Evolutionary conservation across 768 basidiomycete genomes (phyloP).

Genomic region (Serpula lacrymans): DNA sequence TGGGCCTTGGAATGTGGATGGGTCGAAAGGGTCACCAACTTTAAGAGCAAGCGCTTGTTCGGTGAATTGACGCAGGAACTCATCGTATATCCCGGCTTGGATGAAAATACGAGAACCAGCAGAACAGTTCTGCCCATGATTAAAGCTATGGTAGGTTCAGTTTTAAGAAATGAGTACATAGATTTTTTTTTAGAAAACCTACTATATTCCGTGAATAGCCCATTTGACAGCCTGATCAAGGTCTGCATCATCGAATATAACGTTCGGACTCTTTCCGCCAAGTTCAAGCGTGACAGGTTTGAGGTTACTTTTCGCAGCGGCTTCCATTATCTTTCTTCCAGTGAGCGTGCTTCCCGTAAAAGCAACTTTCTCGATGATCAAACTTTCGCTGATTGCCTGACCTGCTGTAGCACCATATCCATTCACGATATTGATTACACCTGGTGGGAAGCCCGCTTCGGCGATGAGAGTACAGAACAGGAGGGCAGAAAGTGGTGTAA

Average conservation of each 20-base stretch:
- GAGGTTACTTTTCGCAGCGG: constrained; percentile 60
- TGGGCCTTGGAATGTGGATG: constrained; percentile 36
- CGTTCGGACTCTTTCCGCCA: constrained; percentile 64
- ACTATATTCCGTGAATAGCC: constrained; percentile 60
- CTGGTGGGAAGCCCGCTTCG: constrained; percentile 61
- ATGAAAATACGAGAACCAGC: constrained; percentile 48
- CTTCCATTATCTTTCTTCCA: constrained; percentile 62
- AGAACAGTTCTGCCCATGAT: constrained; percentile 11
- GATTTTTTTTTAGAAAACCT: constrained; percentile 19
- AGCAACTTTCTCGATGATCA: constrained; percentile 61
- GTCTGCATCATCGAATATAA: constrained; percentile 63
- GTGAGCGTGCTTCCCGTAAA: constrained; percentile 71
- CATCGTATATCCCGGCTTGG: constrained; percentile 44
- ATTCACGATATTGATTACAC: constrained; percentile 58
- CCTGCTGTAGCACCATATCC: constrained; percentile 57
- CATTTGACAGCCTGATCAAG: constrained; percentile 56
- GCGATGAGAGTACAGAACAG: constrained; percentile 40
- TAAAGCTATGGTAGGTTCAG: no score
- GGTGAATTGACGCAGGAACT: constrained; percentile 37
- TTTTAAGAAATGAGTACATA: no score
- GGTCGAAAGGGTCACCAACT: constrained; percentile 35
- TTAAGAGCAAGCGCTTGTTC: constrained; percentile 23
- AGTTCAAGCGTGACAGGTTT: constrained; percentile 72
- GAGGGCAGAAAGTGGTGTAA: constrained; percentile 57
- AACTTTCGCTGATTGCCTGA: constrained; percentile 52